Conservation (phyloP, 345 rosid genomes). For the Camelina neglecta region DNA sequence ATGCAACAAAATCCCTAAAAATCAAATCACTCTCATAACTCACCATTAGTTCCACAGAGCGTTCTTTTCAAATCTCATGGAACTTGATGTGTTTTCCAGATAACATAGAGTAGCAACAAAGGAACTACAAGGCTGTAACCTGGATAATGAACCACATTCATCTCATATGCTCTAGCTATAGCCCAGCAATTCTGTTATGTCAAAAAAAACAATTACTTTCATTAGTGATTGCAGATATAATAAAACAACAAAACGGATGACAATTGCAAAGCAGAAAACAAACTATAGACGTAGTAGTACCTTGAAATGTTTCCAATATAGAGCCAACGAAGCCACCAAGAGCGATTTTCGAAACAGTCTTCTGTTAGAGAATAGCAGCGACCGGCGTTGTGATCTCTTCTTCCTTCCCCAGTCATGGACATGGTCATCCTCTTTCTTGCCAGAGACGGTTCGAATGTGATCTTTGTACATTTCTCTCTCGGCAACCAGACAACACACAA, state of each 20-base stretch:
- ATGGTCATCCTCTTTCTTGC: slow-evolving; percentile 80
- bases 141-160: slow-evolving; percentile 83
- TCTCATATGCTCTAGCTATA: slow-evolving; percentile 81
- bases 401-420: slow-evolving; percentile 49
- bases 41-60: slow-evolving; percentile 8
- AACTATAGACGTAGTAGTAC: slow-evolving; percentile 46
- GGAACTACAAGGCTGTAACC: slow-evolving; percentile 73
- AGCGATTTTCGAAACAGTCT: slow-evolving; percentile 63
- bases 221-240: background rate
- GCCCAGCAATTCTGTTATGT: slow-evolving; percentile 69
- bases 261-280: no score
- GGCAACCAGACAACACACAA: slow-evolving; percentile 62
- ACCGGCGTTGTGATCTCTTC: slow-evolving; percentile 39
- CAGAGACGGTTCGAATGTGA: slow-evolving; percentile 53
- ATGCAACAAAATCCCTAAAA: background rate
- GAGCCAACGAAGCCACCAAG: slow-evolving; percentile 59
- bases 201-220: background rate
- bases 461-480: slow-evolving; percentile 70
- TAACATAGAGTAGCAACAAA: slow-evolving; percentile 55
- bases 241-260: background rate
- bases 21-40: background rate
- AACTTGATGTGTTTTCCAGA: slow-evolving; percentile 53
- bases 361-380: slow-evolving; percentile 41
- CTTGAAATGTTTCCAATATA: slow-evolving; percentile 81
- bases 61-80: slow-evolving; percentile 24